Conservation (phyloP, 192 early-diverging fungal species). For the Coemansia sp. region DNA sequence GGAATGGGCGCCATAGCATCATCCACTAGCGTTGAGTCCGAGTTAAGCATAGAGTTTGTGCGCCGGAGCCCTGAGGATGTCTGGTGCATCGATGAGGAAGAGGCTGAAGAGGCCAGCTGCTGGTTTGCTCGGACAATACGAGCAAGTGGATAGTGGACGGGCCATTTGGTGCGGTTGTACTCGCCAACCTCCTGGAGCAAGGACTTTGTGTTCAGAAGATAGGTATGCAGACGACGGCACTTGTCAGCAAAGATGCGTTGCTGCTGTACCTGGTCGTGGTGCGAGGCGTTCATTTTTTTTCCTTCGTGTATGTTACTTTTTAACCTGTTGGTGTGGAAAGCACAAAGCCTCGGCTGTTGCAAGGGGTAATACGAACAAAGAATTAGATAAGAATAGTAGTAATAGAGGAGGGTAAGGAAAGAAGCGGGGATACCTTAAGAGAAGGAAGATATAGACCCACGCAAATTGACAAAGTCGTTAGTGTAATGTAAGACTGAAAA, state of each 20-base stretch:
- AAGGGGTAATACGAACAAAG: not conserved
- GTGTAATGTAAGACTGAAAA: too few relatives aligned
- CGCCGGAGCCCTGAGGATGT: constrained; percentile 18
- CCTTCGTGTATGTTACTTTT: not conserved
- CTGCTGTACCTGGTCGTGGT: constrained; percentile 46
- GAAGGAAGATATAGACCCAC: too few relatives aligned
- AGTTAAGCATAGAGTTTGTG: constrained; percentile 35
- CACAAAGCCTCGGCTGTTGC: too few relatives aligned
- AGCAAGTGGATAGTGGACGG: constrained; percentile 66
- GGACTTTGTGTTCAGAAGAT: constrained; percentile 65
- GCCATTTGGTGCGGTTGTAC: constrained; percentile 65
- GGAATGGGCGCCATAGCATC: constrained; percentile 12
- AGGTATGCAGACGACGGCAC: constrained; percentile 66
- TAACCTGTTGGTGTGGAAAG: not conserved
- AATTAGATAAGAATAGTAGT: not conserved
- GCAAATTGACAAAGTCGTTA: too few relatives aligned
- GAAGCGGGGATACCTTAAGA: too few relatives aligned
- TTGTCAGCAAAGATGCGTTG: constrained; percentile 77
- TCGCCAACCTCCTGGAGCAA: constrained; percentile 72
- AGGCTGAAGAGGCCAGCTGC: constrained; percentile 6
- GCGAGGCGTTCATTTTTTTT: constrained; percentile 16
- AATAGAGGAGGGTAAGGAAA: not conserved
- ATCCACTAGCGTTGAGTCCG: constrained; percentile 21
- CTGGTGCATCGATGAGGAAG: not conserved
- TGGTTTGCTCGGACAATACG: constrained; percentile 23